phyloP scores from a whole-genome alignment of 1,284 basidiomycete species.

The Ceratobasidium sp. region DNA sequence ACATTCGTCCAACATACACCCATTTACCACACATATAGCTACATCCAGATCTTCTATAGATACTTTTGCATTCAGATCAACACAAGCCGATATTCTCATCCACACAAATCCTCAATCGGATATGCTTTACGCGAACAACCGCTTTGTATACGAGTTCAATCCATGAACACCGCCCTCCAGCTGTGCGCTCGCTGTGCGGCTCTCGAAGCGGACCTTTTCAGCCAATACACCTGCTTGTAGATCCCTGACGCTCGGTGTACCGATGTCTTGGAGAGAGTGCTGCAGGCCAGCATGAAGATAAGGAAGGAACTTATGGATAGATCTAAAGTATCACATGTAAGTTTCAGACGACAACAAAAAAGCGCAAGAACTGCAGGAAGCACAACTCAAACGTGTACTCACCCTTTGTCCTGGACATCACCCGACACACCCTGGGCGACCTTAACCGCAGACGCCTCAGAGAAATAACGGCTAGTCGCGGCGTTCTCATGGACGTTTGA shows the following conservation, averaged over 20 bases:
- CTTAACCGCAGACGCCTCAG: constrained; percentile 93
- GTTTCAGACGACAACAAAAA: background rate
- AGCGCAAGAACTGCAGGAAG: constrained; percentile 62
- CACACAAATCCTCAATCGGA: background rate
- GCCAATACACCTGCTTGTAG: constrained; percentile 71
- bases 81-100: background rate
- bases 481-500: constrained; percentile 81
- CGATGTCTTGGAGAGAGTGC: constrained; percentile 96
- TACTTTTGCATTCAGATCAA: constrained; percentile 23
- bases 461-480: constrained; percentile 97
- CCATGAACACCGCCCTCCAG: constrained; percentile 97
- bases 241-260: constrained; percentile 72
- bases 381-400: constrained; percentile 69
- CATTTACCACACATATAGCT: constrained; percentile 28
- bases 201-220: constrained; percentile 87
- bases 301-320: constrained; percentile 60
- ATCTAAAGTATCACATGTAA: background rate
- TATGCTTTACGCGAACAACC: constrained; percentile 61
- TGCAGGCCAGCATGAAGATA: constrained; percentile 94
- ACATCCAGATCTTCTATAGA: constrained; percentile 6
- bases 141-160: constrained; percentile 82
- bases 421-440: constrained; percentile 98
- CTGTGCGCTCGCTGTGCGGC: constrained; percentile 95
- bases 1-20: background rate
- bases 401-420: constrained; percentile 97